Percentiles rank a stretch among this genome's conserved stretches.
Conservation (phyloP, 495 filamentous ascomycete species). For the Astrocystis sublimbata region DNA sequence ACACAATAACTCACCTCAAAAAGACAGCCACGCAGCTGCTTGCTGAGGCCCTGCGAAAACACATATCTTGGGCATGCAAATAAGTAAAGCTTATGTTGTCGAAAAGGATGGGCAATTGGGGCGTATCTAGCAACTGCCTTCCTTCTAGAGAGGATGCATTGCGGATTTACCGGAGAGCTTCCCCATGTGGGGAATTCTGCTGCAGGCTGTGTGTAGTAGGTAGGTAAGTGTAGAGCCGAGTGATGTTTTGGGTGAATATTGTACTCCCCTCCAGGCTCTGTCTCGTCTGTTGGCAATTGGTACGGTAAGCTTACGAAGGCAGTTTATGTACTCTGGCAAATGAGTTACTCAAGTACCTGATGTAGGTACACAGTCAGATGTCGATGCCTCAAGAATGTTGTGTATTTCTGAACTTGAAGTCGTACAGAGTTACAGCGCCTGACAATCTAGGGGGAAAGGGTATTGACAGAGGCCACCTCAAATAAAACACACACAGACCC, state of each 20-base stretch:
- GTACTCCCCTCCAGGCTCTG: too few relatives aligned
- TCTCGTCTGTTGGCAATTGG: background rate
- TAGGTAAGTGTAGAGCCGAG: background rate
- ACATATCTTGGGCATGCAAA: background rate
- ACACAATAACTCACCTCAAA: conserved; percentile 3
- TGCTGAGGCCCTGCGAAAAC: background rate
- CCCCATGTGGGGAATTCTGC: background rate
- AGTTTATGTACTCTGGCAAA: background rate
- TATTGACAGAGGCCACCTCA: too few relatives aligned
- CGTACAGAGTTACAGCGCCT: too few relatives aligned
- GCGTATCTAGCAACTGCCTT: too few relatives aligned
- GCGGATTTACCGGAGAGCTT: background rate
- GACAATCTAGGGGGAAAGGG: too few relatives aligned
- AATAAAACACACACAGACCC: too few relatives aligned
- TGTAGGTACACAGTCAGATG: too few relatives aligned
- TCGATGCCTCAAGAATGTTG: too few relatives aligned
- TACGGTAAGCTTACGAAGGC: conserved; percentile 2
- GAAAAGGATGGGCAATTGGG: background rate
- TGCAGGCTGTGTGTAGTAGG: too few relatives aligned
- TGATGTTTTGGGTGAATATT: background rate
- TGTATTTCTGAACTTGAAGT: too few relatives aligned
- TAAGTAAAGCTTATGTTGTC: background rate
- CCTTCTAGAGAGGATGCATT: background rate
- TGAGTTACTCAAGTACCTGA: too few relatives aligned
- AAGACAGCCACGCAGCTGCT: background rate